phyloP scores from a whole-genome alignment of 805 yeast genomes.

The Candida maris region DNA sequence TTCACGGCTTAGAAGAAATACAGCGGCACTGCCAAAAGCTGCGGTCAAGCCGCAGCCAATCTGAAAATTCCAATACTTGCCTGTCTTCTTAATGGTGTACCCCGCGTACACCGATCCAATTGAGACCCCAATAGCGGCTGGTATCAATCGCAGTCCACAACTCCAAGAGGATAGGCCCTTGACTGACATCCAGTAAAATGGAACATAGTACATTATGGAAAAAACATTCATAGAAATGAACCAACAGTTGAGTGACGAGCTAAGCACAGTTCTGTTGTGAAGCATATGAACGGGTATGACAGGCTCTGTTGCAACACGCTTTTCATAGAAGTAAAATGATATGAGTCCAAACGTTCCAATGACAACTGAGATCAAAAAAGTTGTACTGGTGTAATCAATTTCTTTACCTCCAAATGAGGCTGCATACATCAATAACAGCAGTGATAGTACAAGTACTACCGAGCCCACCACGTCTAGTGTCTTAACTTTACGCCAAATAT shows the following conservation, averaged over 20 bases:
- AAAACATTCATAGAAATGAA: conserved; percentile 66
- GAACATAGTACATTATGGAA: conserved; percentile 63
- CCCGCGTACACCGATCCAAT: conserved; percentile 68
- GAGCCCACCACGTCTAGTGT: conserved; percentile 71
- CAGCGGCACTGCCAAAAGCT: conserved; percentile 42
- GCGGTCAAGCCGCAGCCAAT: conserved; percentile 40
- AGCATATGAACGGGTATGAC: conserved; percentile 62
- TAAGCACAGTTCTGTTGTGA: conserved; percentile 54
- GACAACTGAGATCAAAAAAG: conserved; percentile 34
- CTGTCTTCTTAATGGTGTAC: conserved; percentile 60
- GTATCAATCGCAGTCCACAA: conserved; percentile 41
- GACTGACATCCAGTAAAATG: conserved; percentile 48
- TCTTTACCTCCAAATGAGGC: conserved; percentile 65
- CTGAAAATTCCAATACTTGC: conserved; percentile 53
- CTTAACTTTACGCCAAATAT: conserved; percentile 43
- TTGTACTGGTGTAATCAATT: conserved; percentile 42
- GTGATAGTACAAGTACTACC: conserved; percentile 50
- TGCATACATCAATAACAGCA: conserved; percentile 57
- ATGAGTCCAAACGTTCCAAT: conserved; percentile 33
- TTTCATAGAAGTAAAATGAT: conserved; percentile 51
- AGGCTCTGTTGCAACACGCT: conserved; percentile 54
- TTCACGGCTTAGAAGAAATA: conserved; percentile 22
- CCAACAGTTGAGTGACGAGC: conserved; percentile 67
- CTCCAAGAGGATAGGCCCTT: conserved; percentile 25
- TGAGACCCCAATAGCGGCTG: conserved; percentile 66